These are phyloP conservation scores for Magnusiomyces paraingens DNA, from an alignment of 1,139 yeast species.

Conservation along the genomic window DNA sequence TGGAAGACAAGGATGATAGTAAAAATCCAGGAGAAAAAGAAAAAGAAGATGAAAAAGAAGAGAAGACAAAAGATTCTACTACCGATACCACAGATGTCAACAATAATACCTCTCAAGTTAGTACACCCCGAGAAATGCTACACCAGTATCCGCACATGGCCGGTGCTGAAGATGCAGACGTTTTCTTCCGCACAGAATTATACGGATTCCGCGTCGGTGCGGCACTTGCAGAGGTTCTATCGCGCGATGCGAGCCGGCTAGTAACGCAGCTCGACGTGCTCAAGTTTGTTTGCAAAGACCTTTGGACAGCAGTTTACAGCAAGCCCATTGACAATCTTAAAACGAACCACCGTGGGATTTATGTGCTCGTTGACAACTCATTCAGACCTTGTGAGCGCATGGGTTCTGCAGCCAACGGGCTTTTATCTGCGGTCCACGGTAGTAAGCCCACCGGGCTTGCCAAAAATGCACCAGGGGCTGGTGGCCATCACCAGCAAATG, in stretches of 20 bases:
- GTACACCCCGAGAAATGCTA: not conserved
- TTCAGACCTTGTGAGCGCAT: conserved; percentile 52
- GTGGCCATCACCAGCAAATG: not conserved
- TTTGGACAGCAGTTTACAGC: conserved; percentile 72
- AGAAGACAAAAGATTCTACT: conserved; percentile 26
- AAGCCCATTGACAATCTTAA: conserved; percentile 89
- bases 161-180: conserved; percentile 44
- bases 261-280: conserved; percentile 68
- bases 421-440: not conserved
- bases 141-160: conserved; percentile 16
- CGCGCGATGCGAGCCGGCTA: conserved; percentile 49
- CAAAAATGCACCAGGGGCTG: too few relatives aligned
- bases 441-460: too few relatives aligned
- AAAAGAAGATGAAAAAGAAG: conserved; percentile 28
- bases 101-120: conserved; percentile 20
- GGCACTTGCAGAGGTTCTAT: conserved; percentile 63
- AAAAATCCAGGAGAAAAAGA: not conserved
- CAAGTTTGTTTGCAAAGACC: conserved; percentile 88
- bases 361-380: conserved; percentile 64
- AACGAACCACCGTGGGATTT: conserved; percentile 84
- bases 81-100: too few relatives aligned
- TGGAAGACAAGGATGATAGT: conserved; percentile 7
- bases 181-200: conserved; percentile 52
- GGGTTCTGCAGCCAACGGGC: conserved; percentile 35
- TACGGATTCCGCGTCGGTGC: conserved; percentile 73